A percentile compares a stretch with the other conserved stretches of the same genome.
Conservation (phyloP, 1,284 basidiomycete species). For the Boletus semigastroideus region DNA sequence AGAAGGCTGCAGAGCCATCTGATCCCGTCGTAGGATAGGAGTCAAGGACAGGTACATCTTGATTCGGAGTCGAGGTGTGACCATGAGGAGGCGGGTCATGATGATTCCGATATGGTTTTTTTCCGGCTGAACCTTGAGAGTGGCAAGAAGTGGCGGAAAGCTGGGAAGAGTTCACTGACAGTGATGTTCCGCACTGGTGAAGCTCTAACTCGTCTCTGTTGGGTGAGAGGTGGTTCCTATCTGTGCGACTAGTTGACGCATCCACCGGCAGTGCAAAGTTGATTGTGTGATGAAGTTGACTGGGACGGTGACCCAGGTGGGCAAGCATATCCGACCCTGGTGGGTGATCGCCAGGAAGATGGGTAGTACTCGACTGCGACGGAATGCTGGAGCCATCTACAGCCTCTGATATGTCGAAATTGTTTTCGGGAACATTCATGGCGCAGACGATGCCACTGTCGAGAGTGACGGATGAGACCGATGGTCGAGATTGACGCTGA, state of each 20-base stretch:
- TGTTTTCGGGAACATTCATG: constrained; percentile 21
- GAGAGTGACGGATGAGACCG: not conserved
- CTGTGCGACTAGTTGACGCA: not conserved
- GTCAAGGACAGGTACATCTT: not conserved
- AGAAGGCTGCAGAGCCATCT: not conserved
- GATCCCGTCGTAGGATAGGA: not conserved
- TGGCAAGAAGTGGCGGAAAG: constrained; percentile 17
- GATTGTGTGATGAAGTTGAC: not conserved
- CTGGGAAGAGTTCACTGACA: constrained; percentile 19
- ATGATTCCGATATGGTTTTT: constrained; percentile 25
- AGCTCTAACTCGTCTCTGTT: too few species aligned
- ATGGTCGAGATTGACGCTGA: not conserved
- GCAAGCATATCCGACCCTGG: not conserved
- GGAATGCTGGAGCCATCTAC: not conserved
- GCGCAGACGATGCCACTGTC: constrained; percentile 4
- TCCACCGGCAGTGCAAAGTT: not conserved
- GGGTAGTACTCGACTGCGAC: constrained; percentile 2
- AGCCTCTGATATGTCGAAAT: not conserved
- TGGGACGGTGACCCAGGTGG: not conserved
- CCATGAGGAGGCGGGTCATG: constrained; percentile 13
- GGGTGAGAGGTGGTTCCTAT: not conserved
- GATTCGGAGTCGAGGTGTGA: constrained; percentile 4
- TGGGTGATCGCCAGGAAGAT: not conserved
- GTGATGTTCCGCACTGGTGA: constrained; percentile 6
- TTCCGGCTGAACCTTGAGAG: constrained; percentile 21